Conservation (phyloP, 1,139 yeast genomes). For the Pichia inconspicua region DNA sequence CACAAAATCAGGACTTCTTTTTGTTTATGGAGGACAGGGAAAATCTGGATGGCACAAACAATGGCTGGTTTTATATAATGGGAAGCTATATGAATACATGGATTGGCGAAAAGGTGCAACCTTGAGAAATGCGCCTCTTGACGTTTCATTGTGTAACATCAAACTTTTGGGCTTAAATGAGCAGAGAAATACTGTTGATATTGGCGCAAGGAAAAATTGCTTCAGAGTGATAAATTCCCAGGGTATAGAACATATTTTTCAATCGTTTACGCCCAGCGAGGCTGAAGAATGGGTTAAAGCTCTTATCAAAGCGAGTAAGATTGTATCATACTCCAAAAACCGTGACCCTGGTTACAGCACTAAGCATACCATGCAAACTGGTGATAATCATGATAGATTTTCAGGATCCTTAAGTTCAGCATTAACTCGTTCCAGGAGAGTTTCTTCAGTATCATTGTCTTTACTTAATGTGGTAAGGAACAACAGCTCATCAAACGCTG, state of each 20-base stretch:
- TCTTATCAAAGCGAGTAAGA: conserved; percentile 38
- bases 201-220: conserved; percentile 46
- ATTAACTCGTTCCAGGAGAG: conserved; percentile 16
- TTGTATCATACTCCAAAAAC: conserved; percentile 17
- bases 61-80: conserved; percentile 71
- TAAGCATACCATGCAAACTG: neutral
- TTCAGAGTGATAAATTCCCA: conserved; percentile 71
- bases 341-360: neutral
- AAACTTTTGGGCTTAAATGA: conserved; percentile 35
- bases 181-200: conserved; percentile 15
- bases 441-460: conserved; percentile 27
- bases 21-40: conserved; percentile 56
- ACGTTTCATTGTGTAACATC: conserved; percentile 63
- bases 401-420: neutral
- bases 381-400: neutral
- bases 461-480: conserved; percentile 38
- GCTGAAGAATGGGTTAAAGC: conserved; percentile 63
- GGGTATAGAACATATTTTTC: conserved; percentile 66
- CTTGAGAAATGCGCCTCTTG: conserved; percentile 63
- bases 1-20: conserved; percentile 25
- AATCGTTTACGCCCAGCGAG: conserved; percentile 67
- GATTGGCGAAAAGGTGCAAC: conserved; percentile 74
- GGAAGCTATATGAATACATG: conserved; percentile 61
- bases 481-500: conserved; percentile 47
- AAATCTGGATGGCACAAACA: conserved; percentile 86